Conservation (phyloP, 345 rosid species). For the Populus tremula region DNA sequence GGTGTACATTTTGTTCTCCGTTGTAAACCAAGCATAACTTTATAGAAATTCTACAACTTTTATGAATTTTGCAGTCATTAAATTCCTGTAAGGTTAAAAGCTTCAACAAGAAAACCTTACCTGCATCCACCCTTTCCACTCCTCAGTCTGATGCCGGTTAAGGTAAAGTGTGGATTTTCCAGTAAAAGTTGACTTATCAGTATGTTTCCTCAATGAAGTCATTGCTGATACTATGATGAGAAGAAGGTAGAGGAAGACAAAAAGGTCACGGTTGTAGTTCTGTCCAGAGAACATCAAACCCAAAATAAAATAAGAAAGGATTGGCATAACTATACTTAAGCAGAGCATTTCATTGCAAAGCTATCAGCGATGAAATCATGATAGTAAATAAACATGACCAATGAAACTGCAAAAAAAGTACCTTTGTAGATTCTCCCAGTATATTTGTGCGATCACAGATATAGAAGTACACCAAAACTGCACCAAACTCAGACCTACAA, state of each 20-base stretch:
- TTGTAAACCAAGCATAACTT: background rate
- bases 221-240: slow-evolving; percentile 81
- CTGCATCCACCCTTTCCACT: slow-evolving; percentile 99
- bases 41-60: background rate
- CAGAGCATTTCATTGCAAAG: slow-evolving; percentile 6
- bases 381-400: background rate
- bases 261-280: slow-evolving; percentile 93
- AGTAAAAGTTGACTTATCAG: slow-evolving; percentile 68
- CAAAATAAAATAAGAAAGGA: slow-evolving; percentile 5
- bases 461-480: slow-evolving; percentile 66
- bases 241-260: slow-evolving; percentile 77
- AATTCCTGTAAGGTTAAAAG: background rate
- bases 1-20: background rate
- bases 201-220: slow-evolving; percentile 84
- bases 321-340: background rate
- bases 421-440: slow-evolving; percentile 81
- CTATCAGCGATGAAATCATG: slow-evolving; percentile 6
- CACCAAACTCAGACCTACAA: slow-evolving; percentile 85
- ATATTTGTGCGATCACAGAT: slow-evolving; percentile 75
- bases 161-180: slow-evolving; percentile 83
- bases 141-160: slow-evolving; percentile 93
- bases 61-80: background rate
- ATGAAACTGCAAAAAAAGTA: slow-evolving; percentile 21
- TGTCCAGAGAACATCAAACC: slow-evolving; percentile 41
- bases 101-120: slow-evolving; percentile 44